A percentile compares a stretch with the other conserved stretches of the same genome.
Conservation (phyloP, 225 moss, liverwort and hornwort species). For the Anthoceros angustus region DNA sequence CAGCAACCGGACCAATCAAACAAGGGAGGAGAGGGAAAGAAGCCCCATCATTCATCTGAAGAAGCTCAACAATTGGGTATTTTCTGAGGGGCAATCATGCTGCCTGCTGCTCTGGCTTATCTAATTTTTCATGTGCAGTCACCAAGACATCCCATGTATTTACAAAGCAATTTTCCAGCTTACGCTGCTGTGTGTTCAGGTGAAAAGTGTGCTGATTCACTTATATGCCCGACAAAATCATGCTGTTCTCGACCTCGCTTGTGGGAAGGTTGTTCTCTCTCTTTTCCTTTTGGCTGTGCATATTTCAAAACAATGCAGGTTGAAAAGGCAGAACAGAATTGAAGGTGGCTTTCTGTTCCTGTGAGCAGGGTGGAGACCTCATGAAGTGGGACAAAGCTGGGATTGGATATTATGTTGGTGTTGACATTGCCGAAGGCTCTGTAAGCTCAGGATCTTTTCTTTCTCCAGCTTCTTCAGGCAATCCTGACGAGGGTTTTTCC, state of each 20-base stretch:
- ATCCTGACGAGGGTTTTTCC: no score
- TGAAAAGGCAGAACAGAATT: no score
- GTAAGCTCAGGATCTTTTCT: slow-evolving; percentile 12
- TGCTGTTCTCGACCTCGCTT: slow-evolving; percentile 80
- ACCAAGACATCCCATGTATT: neutral
- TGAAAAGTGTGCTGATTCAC: slow-evolving; percentile 86
- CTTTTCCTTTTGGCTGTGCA: neutral
- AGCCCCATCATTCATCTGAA: slow-evolving; percentile 94
- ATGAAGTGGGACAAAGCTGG: slow-evolving; percentile 96
- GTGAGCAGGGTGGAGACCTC: slow-evolving; percentile 62
- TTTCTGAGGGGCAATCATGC: no score
- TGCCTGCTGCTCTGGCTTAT: neutral
- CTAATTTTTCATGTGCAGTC: neutral
- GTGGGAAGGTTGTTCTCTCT: slow-evolving; percentile 45
- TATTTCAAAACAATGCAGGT: no score
- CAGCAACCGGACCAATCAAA: slow-evolving; percentile 77
- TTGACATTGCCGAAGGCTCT: slow-evolving; percentile 90
- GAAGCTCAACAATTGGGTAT: slow-evolving; percentile 93
- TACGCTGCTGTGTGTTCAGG: slow-evolving; percentile 15
- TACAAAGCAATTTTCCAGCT: no score
- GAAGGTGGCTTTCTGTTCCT: neutral
- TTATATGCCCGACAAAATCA: slow-evolving; percentile 59
- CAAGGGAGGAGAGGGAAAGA: slow-evolving; percentile 85
- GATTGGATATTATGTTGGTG: slow-evolving; percentile 79
- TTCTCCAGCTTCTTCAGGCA: no score